These are phyloP conservation scores for Candida namnaoensis DNA, from an alignment of 805 yeast genomes.

Conservation along the genomic window DNA sequence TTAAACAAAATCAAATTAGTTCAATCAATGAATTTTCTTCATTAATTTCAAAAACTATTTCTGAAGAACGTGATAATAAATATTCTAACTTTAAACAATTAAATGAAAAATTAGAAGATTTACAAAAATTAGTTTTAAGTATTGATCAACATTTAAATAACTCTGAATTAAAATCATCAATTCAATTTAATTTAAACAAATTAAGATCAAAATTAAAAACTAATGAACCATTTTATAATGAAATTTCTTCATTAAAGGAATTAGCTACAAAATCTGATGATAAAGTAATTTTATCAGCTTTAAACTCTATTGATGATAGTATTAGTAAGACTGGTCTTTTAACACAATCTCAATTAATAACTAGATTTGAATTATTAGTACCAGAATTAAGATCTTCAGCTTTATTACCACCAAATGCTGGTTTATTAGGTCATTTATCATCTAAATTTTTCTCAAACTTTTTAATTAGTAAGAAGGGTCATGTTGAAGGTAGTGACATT, in stretches of 20 bases:
- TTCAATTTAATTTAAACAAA: slow-evolving; percentile 34
- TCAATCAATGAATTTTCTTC: slow-evolving; percentile 61
- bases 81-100: slow-evolving; percentile 61
- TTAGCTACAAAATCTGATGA: slow-evolving; percentile 31
- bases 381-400: slow-evolving; percentile 88
- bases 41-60: slow-evolving; percentile 50
- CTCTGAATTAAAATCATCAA: slow-evolving; percentile 28
- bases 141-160: slow-evolving; percentile 27
- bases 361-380: slow-evolving; percentile 47
- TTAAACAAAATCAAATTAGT: slow-evolving; percentile 56
- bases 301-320: slow-evolving; percentile 36
- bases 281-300: slow-evolving; percentile 40
- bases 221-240: slow-evolving; percentile 22
- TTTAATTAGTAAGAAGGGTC: slow-evolving; percentile 70
- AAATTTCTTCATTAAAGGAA: slow-evolving; percentile 12
- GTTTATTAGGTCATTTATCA: slow-evolving; percentile 83
- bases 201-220: slow-evolving; percentile 31
- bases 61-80: slow-evolving; percentile 71
- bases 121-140: slow-evolving; percentile 43
- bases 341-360: slow-evolving; percentile 18
- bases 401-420: slow-evolving; percentile 90
- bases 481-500: slow-evolving; percentile 74
- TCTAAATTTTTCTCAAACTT: slow-evolving; percentile 71
- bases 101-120: slow-evolving; percentile 39
- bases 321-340: slow-evolving; percentile 48